Evolutionary conservation across 768 basidiomycete genomes (phyloP).

Genomic region (Leucocoprinus birnbaumii): DNA sequence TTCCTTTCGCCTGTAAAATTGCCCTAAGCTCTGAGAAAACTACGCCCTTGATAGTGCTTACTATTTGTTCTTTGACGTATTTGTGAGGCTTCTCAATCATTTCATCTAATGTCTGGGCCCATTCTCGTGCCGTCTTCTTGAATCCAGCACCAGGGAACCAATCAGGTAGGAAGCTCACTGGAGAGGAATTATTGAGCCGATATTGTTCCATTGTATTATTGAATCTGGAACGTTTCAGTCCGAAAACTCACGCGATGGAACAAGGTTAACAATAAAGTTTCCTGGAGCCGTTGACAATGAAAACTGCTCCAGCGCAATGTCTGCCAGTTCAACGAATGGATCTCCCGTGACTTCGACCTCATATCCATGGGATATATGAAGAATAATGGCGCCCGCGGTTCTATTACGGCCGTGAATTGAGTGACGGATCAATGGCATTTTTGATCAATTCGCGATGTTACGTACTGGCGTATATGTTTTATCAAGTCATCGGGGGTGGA

Average conservation of each 20-base stretch:
- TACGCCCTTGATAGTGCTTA: constrained; percentile 13
- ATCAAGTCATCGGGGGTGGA: constrained; percentile 29
- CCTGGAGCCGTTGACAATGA: constrained; percentile 38
- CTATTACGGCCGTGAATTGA: constrained; percentile 12
- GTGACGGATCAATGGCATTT: neutral
- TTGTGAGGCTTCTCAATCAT: constrained; percentile 46
- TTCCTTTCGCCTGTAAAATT: constrained; percentile 21
- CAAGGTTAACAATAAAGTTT: constrained; percentile 44
- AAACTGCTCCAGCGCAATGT: constrained; percentile 36
- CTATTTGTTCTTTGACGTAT: constrained; percentile 44
- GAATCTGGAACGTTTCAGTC: too few species aligned
- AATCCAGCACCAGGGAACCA: constrained; percentile 61
- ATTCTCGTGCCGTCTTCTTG: constrained; percentile 42
- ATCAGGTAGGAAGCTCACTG: constrained; percentile 47
- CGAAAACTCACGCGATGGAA: constrained; percentile 38
- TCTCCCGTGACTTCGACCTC: constrained; percentile 34
- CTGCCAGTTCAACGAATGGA: constrained; percentile 35
- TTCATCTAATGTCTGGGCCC: constrained; percentile 35
- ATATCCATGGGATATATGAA: constrained; percentile 43
- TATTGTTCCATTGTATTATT: too few species aligned
- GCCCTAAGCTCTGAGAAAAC: neutral
- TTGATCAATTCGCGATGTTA: too few species aligned
- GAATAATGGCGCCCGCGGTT: constrained; percentile 42
- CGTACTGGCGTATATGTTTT: constrained; percentile 34
- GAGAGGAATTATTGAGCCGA: too few species aligned